These are phyloP conservation scores for Trichoderma arundinaceum DNA, from an alignment of 2,329 filamentous ascomycete species.

Conservation along the genomic window DNA sequence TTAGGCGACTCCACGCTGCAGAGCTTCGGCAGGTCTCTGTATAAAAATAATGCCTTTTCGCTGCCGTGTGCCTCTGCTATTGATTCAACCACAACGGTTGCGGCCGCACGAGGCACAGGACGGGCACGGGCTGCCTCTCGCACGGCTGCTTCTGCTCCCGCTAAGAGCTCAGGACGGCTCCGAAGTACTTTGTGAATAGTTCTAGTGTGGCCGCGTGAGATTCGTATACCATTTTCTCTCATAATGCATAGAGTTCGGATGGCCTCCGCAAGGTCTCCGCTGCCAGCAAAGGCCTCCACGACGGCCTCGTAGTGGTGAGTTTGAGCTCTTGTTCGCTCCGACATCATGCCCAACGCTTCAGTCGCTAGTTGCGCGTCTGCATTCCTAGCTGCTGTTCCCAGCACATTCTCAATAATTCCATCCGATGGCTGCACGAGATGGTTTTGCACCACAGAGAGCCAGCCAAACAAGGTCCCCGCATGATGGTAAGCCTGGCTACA, in stretches of 20 bases:
- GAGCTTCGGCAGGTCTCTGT: conserved; percentile 40
- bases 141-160: conserved; percentile 62
- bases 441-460: conserved; percentile 67
- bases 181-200: conserved; percentile 64
- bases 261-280: conserved; percentile 66
- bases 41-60: conserved; percentile 44
- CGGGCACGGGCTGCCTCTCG: conserved; percentile 52
- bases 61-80: conserved; percentile 40
- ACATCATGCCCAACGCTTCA: conserved; percentile 64
- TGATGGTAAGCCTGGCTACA: conserved; percentile 70
- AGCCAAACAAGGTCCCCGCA: conserved; percentile 70
- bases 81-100: conserved; percentile 46
- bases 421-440: conserved; percentile 55
- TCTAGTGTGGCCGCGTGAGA: conserved; percentile 66
- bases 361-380: conserved; percentile 73
- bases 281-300: conserved; percentile 69
- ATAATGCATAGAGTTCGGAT: conserved; percentile 77
- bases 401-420: conserved; percentile 68
- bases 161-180: conserved; percentile 51
- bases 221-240: conserved; percentile 57
- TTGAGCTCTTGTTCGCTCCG: conserved; percentile 55
- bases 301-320: conserved; percentile 81
- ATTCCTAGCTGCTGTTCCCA: conserved; percentile 72
- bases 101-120: conserved; percentile 47
- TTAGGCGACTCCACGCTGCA: conserved; percentile 39